Evolutionary conservation across 2,329 filamentous ascomycete species (phyloP).

Genomic region (Stagonosporopsis cucurbitacearum): DNA sequence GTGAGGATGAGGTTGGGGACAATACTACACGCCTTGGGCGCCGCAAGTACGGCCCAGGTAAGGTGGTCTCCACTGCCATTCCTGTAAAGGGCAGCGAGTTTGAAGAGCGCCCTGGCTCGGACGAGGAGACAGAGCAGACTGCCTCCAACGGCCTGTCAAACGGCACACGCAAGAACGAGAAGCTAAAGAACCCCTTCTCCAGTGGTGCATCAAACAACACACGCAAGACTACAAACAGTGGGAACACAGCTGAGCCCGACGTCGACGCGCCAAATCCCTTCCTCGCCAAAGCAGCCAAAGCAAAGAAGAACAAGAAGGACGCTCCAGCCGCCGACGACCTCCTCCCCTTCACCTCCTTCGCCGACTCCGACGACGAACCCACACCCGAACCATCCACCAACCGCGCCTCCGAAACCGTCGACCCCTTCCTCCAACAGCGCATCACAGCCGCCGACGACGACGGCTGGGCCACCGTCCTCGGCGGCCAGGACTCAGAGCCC

Average conservation of each 20-base stretch:
- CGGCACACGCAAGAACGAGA: constrained; percentile 13
- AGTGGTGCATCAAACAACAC: constrained; percentile 22
- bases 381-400: neutral
- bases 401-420: constrained; percentile 21
- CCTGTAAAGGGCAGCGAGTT: constrained; percentile 59
- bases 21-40: constrained; percentile 71
- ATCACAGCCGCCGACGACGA: constrained; percentile 48
- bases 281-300: constrained; percentile 34
- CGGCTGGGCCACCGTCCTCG: constrained; percentile 54
- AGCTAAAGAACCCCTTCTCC: constrained; percentile 24
- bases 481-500: constrained; percentile 40
- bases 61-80: constrained; percentile 38
- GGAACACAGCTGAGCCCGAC: constrained; percentile 13
- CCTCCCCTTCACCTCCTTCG: constrained; percentile 12
- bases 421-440: constrained; percentile 41
- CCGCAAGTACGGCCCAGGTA: constrained; percentile 68
- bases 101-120: constrained; percentile 64
- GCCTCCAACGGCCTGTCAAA: constrained; percentile 24
- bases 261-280: constrained; percentile 39
- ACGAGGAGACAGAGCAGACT: constrained; percentile 41
- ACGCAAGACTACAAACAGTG: constrained; percentile 19
- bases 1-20: constrained; percentile 55
- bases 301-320: constrained; percentile 38
- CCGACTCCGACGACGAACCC: constrained; percentile 14
- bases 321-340: constrained; percentile 22